Conservation (phyloP, 306 rosid species). For the Sechiopsis laciniata region DNA sequence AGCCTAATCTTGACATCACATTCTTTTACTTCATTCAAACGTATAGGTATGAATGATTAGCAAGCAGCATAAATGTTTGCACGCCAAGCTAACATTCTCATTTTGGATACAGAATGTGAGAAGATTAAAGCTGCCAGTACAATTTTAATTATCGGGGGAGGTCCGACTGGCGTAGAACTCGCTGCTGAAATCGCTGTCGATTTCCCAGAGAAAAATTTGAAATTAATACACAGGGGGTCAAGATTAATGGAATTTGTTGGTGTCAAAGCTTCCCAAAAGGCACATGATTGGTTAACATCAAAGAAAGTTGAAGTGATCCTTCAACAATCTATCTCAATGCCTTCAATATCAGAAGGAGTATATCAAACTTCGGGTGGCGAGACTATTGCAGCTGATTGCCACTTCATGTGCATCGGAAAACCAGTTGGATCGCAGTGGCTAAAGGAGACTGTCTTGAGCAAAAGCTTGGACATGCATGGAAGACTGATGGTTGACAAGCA, state of each 20-base stretch:
- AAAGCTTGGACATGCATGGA: constrained; percentile 27
- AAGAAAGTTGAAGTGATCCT: constrained; percentile 40
- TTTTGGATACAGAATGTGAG: constrained; percentile 26
- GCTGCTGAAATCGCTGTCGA: constrained; percentile 36
- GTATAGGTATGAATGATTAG: background rate
- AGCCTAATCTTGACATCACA: background rate
- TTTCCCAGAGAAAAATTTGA: constrained; percentile 34
- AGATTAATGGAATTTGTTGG: constrained; percentile 40
- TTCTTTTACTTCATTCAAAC: constrained; percentile 3
- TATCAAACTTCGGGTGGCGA: constrained; percentile 31
- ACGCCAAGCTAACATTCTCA: background rate
- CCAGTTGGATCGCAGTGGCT: constrained; percentile 34
- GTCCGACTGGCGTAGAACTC: constrained; percentile 43
- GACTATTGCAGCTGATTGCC: constrained; percentile 37
- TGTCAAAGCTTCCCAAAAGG: constrained; percentile 36
- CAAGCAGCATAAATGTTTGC: constrained; percentile 1
- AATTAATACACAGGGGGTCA: constrained; percentile 32
- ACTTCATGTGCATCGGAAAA: constrained; percentile 31
- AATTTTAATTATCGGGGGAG: constrained; percentile 39
- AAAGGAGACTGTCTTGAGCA: constrained; percentile 26
- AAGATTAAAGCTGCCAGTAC: constrained; percentile 32
- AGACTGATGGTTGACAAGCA: constrained; percentile 36
- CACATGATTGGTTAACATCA: constrained; percentile 37
- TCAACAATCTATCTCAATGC: constrained; percentile 29
- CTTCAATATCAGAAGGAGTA: constrained; percentile 20